Base-by-base conservation (phyloP, 2,329 filamentous ascomycete species). In the Penicillium sp. region DNA sequence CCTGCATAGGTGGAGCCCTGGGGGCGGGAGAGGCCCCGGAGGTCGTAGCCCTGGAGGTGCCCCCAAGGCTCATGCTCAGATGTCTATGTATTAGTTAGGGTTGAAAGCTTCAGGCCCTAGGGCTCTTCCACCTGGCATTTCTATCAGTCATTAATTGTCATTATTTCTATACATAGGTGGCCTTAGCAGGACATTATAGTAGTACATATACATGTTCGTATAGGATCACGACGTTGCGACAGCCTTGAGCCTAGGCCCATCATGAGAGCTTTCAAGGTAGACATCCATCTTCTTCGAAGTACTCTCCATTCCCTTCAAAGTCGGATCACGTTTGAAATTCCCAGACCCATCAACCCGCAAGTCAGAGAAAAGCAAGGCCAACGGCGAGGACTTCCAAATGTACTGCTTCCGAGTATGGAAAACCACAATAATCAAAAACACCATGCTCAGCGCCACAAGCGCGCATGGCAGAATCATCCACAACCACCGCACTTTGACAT, bases 351-450 rank as follows among this genome's bases (percentile, higher is more conserved):
- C 62, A 9, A 65, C 27, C 11, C 54, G 32, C 3, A 67, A 27
- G 34, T 60, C 57, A 2, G 64, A 65, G 39, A 63, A 67, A 7
- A 67, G 42, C 22, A 67, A 48, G 2, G 63, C 65, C 40, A 67
- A 31, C 1, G 64, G 61, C 2, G 61, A 64, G 1, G 61, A 64
- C 43, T 67, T 67, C 65, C 63, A 67, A 32, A 67, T 65, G 32
- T 62, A 64, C 31, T 66, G 64, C 27, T 64, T 59, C 1, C 60
- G 43, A 10, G 65, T 67, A 38, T 65, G 60, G 6, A 62, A 22
- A 3, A 67, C 52, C 1, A 64, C 87, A 8, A 80, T 83, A 64
- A 73, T 68, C 49, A 82, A 77, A 57, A 80, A 80, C 24, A 58
- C 42, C 24, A 65, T 64, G 2, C 81, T 87, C 27, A 89, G 72